Evolutionary conservation across 352 stramenopile genomes (phyloP).

Genomic region (Phytophthora sojae): DNA sequence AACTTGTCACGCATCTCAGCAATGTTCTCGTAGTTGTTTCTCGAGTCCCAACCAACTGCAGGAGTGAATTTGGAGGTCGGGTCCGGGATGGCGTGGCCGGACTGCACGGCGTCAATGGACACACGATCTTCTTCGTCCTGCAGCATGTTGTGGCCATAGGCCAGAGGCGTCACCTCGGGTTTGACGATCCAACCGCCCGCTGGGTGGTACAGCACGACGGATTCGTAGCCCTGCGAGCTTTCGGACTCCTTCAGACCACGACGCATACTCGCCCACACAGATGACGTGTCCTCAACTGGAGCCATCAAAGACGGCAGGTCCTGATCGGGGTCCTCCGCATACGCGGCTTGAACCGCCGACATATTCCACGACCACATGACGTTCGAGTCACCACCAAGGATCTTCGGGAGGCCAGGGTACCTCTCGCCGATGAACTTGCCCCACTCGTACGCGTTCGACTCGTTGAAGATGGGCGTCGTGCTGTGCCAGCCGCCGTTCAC

Average conservation of each 20-base stretch:
- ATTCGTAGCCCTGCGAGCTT: slow-evolving; percentile 17
- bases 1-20: slow-evolving; percentile 31
- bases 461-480: slow-evolving; percentile 20
- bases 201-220: slow-evolving; percentile 27
- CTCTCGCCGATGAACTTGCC: slow-evolving; percentile 18
- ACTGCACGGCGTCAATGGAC: slow-evolving; percentile 28
- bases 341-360: slow-evolving; percentile 9
- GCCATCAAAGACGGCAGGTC: slow-evolving; percentile 13
- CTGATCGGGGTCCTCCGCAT: slow-evolving; percentile 13
- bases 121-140: slow-evolving; percentile 27
- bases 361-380: slow-evolving; percentile 23
- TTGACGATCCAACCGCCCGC: slow-evolving; percentile 14
- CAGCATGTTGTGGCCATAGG: slow-evolving; percentile 28
- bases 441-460: slow-evolving; percentile 22
- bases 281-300: slow-evolving; percentile 28
- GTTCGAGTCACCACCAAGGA: slow-evolving; percentile 31
- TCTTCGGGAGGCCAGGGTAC: slow-evolving; percentile 31
- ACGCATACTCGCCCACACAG: slow-evolving; percentile 28
- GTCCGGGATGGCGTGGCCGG: slow-evolving; percentile 15
- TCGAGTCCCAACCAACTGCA: slow-evolving; percentile 27
- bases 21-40: slow-evolving; percentile 39
- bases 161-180: slow-evolving; percentile 20
- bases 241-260: slow-evolving; percentile 21
- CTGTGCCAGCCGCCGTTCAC: slow-evolving; percentile 20
- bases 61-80: slow-evolving; percentile 12